Percentiles rank a stretch among this genome's conserved stretches.
These are phyloP conservation scores for Adansonia digitata DNA, from an alignment of 345 rosid genomes.

Conservation along the genomic window DNA sequence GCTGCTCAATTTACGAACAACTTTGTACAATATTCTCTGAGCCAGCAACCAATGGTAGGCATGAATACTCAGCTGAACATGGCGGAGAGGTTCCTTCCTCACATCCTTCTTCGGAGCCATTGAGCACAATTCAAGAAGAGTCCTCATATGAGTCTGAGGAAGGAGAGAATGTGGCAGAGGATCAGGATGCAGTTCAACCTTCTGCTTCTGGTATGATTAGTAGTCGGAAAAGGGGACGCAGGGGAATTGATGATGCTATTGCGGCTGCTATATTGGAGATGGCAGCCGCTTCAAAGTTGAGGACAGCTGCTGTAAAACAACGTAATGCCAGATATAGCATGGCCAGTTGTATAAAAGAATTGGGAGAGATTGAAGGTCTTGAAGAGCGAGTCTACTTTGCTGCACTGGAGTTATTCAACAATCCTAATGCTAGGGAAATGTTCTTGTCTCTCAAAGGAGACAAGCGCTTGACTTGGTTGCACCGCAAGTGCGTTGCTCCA, in stretches of 20 bases:
- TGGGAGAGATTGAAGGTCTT: slow-evolving; percentile 32
- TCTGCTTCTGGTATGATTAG: slow-evolving; percentile 2
- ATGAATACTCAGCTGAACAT: slow-evolving; percentile 16
- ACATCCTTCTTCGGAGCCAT: slow-evolving; percentile 13
- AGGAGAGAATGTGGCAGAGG: slow-evolving; percentile 20
- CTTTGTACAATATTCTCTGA: slow-evolving; percentile 42
- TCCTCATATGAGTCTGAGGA: slow-evolving; percentile 36
- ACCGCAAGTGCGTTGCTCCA: slow-evolving; percentile 29
- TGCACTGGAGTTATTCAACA: slow-evolving; percentile 47
- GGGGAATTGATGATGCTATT: slow-evolving; percentile 49
- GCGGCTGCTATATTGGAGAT: slow-evolving; percentile 50
- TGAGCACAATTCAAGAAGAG: slow-evolving; percentile 20
- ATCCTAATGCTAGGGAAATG: slow-evolving; percentile 43
- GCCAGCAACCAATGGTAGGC: slow-evolving; percentile 26
- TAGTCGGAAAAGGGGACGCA: slow-evolving; percentile 41
- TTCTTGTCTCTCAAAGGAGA: slow-evolving; percentile 45
- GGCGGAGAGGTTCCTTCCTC: slow-evolving; percentile 14
- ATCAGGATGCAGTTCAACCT: slow-evolving; percentile 18
- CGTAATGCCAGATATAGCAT: slow-evolving; percentile 31
- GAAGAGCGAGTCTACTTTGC: slow-evolving; percentile 41
- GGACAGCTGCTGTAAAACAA: slow-evolving; percentile 32
- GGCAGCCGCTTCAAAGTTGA: slow-evolving; percentile 54
- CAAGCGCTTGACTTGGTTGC: slow-evolving; percentile 46
- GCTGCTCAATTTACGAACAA: slow-evolving; percentile 47
- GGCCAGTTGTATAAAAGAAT: slow-evolving; percentile 44